A percentile compares a stretch with the other conserved stretches of the same genome.
Evolutionary conservation across 116 monocot species (phyloP).

Genomic region (Iris pallida): DNA sequence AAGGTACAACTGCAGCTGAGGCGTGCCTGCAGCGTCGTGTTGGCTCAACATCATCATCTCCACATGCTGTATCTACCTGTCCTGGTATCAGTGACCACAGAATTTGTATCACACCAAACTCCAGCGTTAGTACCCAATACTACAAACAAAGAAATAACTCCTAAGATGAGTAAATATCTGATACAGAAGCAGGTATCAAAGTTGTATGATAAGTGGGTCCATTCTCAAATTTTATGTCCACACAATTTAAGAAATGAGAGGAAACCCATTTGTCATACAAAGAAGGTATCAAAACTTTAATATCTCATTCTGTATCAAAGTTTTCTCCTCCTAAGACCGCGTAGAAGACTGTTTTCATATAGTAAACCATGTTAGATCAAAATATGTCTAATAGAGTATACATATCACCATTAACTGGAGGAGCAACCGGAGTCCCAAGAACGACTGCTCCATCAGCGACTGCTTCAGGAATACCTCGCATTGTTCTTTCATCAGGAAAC

Average conservation of each 20-base stretch:
- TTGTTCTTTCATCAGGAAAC: conserved; percentile 52
- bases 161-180: too few species aligned
- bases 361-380: too few species aligned
- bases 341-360: too few species aligned
- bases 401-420: conserved; percentile 86
- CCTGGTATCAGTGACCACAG: conserved; percentile 86
- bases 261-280: too few species aligned
- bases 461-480: conserved; percentile 45
- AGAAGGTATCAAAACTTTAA: too few species aligned
- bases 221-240: too few species aligned
- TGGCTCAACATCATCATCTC: conserved; percentile 88
- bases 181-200: too few species aligned
- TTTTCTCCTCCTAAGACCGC: too few species aligned
- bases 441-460: conserved; percentile 81
- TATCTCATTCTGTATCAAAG: too few species aligned
- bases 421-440: conserved; percentile 88
- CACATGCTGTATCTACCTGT: conserved; percentile 93
- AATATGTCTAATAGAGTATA: too few species aligned
- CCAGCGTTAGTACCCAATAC: conserved; percentile 99
- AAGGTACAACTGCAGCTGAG: conserved; percentile 84
- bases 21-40: conserved; percentile 98
- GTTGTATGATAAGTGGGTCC: too few species aligned
- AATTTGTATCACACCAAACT: conserved; percentile 98
- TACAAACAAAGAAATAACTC: conserved; percentile 15
- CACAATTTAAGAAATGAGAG: too few species aligned